Evolutionary conservation across 495 filamentous ascomycete genomes (phyloP).

Genomic region (Penicillium pulvis): DNA sequence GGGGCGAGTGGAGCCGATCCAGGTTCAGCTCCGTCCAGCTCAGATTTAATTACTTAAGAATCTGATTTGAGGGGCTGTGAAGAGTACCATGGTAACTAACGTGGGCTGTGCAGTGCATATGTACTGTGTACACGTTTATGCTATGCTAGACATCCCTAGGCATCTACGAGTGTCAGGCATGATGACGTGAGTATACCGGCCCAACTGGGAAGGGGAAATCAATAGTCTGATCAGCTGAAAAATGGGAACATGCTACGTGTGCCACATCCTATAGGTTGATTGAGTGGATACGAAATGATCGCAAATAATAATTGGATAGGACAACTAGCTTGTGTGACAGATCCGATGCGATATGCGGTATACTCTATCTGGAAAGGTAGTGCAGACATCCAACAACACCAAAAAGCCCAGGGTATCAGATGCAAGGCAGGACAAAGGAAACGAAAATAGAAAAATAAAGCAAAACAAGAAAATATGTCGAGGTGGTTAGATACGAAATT

Average conservation of each 20-base stretch:
- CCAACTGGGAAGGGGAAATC: not conserved
- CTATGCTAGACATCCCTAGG: not conserved
- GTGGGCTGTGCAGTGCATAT: not conserved
- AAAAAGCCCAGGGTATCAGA: slow-evolving; percentile 32
- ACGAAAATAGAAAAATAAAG: slow-evolving; percentile 1
- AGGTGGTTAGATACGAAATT: slow-evolving; percentile 31
- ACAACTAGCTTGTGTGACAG: slow-evolving; percentile 3
- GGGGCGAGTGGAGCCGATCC: slow-evolving; percentile 10
- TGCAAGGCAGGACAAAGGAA: slow-evolving; percentile 16
- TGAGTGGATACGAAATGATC: not conserved
- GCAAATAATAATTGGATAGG: not conserved
- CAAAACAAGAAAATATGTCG: slow-evolving; percentile 14
- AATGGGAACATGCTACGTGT: not conserved
- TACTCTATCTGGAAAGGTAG: slow-evolving; percentile 14
- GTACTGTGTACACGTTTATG: not conserved
- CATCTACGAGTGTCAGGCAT: not conserved
- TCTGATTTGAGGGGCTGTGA: no score
- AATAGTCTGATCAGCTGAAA: slow-evolving; percentile 1
- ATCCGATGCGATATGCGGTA: slow-evolving; percentile 9
- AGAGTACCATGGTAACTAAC: no score
- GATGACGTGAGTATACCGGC: not conserved
- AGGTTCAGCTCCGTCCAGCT: not conserved
- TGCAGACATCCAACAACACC: slow-evolving; percentile 19
- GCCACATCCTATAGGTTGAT: not conserved
- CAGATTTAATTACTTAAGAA: not conserved